These are phyloP conservation scores for Wilcoxina mikolae DNA, from an alignment of 495 filamentous ascomycete species.

Conservation along the genomic window DNA sequence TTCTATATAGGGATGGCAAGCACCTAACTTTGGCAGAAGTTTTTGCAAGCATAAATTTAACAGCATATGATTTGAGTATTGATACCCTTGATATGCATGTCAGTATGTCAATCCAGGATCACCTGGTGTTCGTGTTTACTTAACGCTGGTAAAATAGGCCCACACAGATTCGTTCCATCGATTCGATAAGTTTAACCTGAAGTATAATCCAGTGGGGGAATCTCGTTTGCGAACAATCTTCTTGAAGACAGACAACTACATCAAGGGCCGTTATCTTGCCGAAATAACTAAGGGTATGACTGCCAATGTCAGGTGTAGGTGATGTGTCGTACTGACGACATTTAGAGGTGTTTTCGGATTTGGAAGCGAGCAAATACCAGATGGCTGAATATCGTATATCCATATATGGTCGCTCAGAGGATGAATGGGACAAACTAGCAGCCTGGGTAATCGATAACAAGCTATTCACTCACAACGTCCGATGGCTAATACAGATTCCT, in stretches of 20 bases:
- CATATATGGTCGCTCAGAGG: constrained; percentile 77
- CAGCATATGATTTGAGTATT: constrained; percentile 94
- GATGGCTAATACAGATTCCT: constrained; percentile 92
- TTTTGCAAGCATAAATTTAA: constrained; percentile 92
- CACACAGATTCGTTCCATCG: constrained; percentile 97
- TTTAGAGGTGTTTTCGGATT: constrained; percentile 83
- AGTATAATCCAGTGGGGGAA: constrained; percentile 95
- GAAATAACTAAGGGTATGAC: constrained; percentile 64
- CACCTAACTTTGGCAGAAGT: constrained; percentile 82
- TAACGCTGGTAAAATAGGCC: too few relatives aligned
- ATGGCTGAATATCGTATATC: constrained; percentile 99
- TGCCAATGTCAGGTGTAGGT: background rate
- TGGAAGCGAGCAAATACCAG: constrained; percentile 98
- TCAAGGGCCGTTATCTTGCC: constrained; percentile 85
- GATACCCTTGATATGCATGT: constrained; percentile 98
- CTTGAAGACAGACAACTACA: constrained; percentile 95
- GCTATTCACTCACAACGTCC: constrained; percentile 89
- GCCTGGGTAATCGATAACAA: constrained; percentile 99
- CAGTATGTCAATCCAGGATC: constrained; percentile 34
- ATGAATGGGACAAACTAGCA: constrained; percentile 96
- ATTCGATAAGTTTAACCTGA: constrained; percentile 98
- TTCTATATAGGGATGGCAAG: constrained; percentile 84
- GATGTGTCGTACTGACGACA: background rate
- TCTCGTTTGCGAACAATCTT: constrained; percentile 91
- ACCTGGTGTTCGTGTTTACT: too few relatives aligned